Evolutionary conservation across 2,329 filamentous ascomycete genomes (phyloP).

Genomic region (Colletotrichum tamarilloi): DNA sequence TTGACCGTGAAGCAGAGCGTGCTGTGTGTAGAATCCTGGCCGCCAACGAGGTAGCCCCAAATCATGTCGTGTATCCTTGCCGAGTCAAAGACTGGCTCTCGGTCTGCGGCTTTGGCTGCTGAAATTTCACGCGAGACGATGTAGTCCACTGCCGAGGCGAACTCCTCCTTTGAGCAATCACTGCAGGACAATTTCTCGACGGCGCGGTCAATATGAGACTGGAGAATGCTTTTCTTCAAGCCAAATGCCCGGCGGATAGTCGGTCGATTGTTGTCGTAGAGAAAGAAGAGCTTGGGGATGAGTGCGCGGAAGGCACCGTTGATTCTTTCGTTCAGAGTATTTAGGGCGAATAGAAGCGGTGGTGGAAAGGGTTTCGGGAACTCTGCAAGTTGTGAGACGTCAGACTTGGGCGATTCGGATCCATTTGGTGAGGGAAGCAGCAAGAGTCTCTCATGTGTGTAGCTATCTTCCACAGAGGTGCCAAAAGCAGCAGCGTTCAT

Average conservation of each 20-base stretch:
- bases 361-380: background rate
- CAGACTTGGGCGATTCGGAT: too few relatives aligned
- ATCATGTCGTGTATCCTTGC: conserved; percentile 2
- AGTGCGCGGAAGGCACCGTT: background rate
- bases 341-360: background rate
- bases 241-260: background rate
- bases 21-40: conserved; percentile 40
- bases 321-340: background rate
- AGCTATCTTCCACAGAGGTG: background rate
- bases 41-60: conserved; percentile 40
- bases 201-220: background rate
- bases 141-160: conserved; percentile 3
- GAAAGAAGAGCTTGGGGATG: background rate
- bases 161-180: background rate
- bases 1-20: conserved; percentile 42
- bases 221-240: background rate
- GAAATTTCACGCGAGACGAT: background rate
- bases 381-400: background rate
- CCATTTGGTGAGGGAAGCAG: too few relatives aligned
- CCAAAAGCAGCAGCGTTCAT: conserved; percentile 2
- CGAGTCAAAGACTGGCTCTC: background rate
- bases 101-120: background rate
- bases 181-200: background rate
- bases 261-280: background rate
- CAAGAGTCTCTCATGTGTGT: background rate